These are phyloP conservation scores for Talaromyces stipitatus DNA, from an alignment of 495 filamentous ascomycete genomes.

Conservation along the genomic window DNA sequence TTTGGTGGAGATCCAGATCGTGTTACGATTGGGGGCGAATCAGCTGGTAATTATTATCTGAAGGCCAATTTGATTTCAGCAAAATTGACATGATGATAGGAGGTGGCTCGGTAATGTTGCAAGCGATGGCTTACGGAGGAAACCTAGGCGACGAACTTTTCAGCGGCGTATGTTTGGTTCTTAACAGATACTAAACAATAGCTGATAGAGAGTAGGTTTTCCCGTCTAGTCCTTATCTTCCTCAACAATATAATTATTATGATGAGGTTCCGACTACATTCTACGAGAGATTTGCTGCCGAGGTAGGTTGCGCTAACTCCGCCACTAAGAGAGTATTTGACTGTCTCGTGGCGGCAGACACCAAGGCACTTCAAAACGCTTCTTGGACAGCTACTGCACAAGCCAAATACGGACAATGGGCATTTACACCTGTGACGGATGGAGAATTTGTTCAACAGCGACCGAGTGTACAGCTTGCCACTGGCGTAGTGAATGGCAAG, in stretches of 20 bases:
- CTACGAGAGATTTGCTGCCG: constrained; percentile 49
- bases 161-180: constrained; percentile 11
- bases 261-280: constrained; percentile 41
- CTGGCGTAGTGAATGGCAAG: constrained; percentile 44
- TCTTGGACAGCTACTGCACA: constrained; percentile 40
- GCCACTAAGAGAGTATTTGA: constrained; percentile 35
- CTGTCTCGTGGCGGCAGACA: constrained; percentile 47
- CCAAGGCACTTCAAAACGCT: constrained; percentile 46
- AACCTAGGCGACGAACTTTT: constrained; percentile 20
- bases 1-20: constrained; percentile 35
- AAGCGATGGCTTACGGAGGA: constrained; percentile 43
- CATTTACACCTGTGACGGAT: constrained; percentile 58
- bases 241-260: constrained; percentile 42
- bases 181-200: too few species aligned
- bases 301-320: constrained; percentile 37
- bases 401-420: constrained; percentile 44
- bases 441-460: constrained; percentile 45
- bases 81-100: constrained; percentile 12
- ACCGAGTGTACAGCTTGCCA: constrained; percentile 43
- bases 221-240: constrained; percentile 44
- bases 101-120: constrained; percentile 40
- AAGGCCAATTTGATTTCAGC: background rate
- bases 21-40: constrained; percentile 31
- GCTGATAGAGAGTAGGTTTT: constrained; percentile 27
- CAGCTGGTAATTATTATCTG: constrained; percentile 21